phyloP scores from a whole-genome alignment of 352 stramenopile genomes.

The Phytopythium mirpurense region DNA sequence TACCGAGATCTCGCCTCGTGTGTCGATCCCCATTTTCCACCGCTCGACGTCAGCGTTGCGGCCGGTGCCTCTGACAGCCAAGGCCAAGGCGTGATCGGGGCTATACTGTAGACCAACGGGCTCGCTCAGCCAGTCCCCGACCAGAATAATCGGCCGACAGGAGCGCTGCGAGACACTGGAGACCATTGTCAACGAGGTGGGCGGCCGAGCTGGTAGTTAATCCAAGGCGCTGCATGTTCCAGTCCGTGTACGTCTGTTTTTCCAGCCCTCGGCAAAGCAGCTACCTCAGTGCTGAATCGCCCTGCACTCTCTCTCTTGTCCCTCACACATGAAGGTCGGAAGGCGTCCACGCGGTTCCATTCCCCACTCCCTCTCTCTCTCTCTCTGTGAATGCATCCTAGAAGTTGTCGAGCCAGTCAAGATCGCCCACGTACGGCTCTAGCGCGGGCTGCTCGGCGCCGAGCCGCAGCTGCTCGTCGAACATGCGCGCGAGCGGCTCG shows the following conservation, averaged over 20 bases:
- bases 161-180: neutral
- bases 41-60: slow-evolving; percentile 35
- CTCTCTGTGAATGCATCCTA: slow-evolving; percentile 8
- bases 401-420: slow-evolving; percentile 81
- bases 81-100: neutral
- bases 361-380: too few relatives aligned
- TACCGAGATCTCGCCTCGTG: slow-evolving; percentile 30
- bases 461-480: slow-evolving; percentile 43
- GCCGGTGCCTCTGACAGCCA: neutral
- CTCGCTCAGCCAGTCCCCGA: neutral
- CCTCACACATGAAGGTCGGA: too few relatives aligned
- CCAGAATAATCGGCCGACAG: neutral
- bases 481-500: slow-evolving; percentile 45
- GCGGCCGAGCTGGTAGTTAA: too few relatives aligned
- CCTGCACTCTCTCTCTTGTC: too few relatives aligned
- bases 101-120: too few relatives aligned
- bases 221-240: too few relatives aligned
- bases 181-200: too few relatives aligned
- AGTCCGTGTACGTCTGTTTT: too few relatives aligned
- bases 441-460: slow-evolving; percentile 49
- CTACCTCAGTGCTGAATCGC: too few relatives aligned
- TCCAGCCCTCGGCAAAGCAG: too few relatives aligned
- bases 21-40: slow-evolving; percentile 33
- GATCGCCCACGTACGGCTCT: slow-evolving; percentile 49
- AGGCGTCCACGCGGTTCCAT: too few relatives aligned